Base-by-base conservation (phyloP, 352 stramenopile genomes). In the Phytophthora kernoviae region DNA sequence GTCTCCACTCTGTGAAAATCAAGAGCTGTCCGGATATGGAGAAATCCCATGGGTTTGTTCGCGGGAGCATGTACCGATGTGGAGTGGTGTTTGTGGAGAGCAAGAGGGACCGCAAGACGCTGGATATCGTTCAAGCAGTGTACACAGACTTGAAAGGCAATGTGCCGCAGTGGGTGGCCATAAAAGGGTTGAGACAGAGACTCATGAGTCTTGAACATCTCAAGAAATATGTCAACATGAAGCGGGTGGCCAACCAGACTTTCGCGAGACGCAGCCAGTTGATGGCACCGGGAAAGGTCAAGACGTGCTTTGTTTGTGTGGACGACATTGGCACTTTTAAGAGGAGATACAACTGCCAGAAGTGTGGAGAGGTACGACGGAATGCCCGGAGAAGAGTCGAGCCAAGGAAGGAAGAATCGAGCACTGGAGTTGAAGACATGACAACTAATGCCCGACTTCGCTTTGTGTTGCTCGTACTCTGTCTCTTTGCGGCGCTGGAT, bases 1-100 rank as follows among this genome's bases (percentile, higher is more conserved):
- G 86, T 56, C 61, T 88, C 34, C 86, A 94, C 63, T 93, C 84
- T 24, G 85, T 94, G 49, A 94, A 92, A 62, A 93, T 94, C 61
- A 87, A 90, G 58, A 88, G 72, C 51, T 94, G 86, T 15, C 81
- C 81, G 0, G 80, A 92, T 41, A 88, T 94, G 77, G 83, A 94
- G 56, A 88, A 91, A 64, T 70, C 68, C 14, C 81, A 92, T 43
- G 79, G 80, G 4, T 93, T 88, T 42, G 82, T 94, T 32, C 73
- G 84, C 18, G 86, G 80, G 8, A 92, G 81, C 60, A 90, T 93
- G 68, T 94, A 94, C 57, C 81, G 86, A 18, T 94, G 84, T 5
- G 86, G 86, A 3, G 59, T 86, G 40, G 83, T 94, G 18, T 91
- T 91, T 52, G 77, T 91, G 39, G 84, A 93, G 60, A 90, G 70